Conservation (phyloP, 176 grass and related monocot genomes). For the Phyllostachys edulis region DNA sequence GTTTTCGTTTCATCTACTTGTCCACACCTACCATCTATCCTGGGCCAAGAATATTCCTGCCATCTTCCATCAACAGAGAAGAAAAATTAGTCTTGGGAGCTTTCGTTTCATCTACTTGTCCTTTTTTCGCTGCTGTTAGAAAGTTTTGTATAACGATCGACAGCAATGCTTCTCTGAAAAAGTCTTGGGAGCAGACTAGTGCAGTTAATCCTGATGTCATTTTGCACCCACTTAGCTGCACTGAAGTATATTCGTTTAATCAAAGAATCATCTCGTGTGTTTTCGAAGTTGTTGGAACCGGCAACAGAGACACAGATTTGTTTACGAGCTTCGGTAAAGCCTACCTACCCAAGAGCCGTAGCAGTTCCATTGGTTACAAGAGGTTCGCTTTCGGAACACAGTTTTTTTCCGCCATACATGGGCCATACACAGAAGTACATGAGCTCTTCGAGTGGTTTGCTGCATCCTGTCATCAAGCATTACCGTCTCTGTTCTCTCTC, state of each 20-base stretch:
- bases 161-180: background rate
- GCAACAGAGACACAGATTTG: too few species aligned
- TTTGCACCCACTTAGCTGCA: background rate
- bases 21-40: background rate
- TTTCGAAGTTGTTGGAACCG: background rate
- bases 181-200: background rate
- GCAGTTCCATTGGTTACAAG: too few species aligned
- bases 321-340: too few species aligned
- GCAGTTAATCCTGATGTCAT: background rate
- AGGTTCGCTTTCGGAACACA: too few species aligned
- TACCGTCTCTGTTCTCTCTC: background rate
- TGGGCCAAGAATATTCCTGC: constrained; percentile 6
- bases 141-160: too few species aligned
- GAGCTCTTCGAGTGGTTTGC: background rate
- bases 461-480: background rate
- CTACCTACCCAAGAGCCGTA: too few species aligned
- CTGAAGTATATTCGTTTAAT: constrained; percentile 1
- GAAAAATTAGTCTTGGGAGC: background rate
- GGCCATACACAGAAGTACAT: background rate
- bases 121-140: background rate
- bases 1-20: background rate
- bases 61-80: background rate
- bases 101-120: background rate
- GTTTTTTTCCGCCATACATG: too few species aligned
- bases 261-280: background rate